Evolutionary conservation across 495 filamentous ascomycete genomes (phyloP).

Genomic region (Apiosordaria backusii): DNA sequence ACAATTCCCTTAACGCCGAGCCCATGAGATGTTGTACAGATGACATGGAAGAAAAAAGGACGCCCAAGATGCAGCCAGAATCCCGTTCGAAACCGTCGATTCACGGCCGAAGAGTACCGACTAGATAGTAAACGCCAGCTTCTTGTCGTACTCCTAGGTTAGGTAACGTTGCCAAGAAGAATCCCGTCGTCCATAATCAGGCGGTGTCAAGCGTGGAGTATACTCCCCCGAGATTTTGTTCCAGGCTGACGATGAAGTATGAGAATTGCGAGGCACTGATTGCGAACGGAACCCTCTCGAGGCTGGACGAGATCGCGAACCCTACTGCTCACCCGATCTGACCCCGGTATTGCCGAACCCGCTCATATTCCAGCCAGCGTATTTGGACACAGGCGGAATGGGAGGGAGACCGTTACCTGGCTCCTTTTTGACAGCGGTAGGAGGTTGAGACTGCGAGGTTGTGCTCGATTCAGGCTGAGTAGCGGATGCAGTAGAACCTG

Average conservation of each 20-base stretch:
- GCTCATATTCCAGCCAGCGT: slow-evolving; percentile 35
- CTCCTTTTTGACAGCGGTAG: slow-evolving; percentile 24
- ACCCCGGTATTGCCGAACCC: slow-evolving; percentile 37
- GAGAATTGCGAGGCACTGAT: not conserved
- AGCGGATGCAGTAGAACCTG: slow-evolving; percentile 13
- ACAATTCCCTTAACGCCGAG: not conserved
- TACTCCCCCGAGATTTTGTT: not conserved
- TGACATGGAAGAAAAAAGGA: not conserved
- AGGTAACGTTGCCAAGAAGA: not conserved
- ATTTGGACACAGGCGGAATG: slow-evolving; percentile 30
- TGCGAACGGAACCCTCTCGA: not conserved
- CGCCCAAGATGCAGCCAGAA: not conserved
- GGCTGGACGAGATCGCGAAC: not conserved
- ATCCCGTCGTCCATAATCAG: not conserved
- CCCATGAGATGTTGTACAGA: not conserved
- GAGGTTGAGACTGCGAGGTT: slow-evolving; percentile 11
- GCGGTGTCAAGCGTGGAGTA: not conserved
- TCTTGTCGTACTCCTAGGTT: not conserved
- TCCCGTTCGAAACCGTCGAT: not conserved
- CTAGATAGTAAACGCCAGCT: not conserved
- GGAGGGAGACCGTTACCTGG: slow-evolving; percentile 29
- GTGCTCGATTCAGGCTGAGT: slow-evolving; percentile 14
- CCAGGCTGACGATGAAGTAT: not conserved
- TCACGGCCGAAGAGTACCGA: not conserved
- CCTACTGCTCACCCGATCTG: slow-evolving; percentile 26